Evolutionary conservation across 2,329 filamentous ascomycete genomes (phyloP), one percentile per base, ranked within the genome.

Genomic region (Penicillium sp.): DNA sequence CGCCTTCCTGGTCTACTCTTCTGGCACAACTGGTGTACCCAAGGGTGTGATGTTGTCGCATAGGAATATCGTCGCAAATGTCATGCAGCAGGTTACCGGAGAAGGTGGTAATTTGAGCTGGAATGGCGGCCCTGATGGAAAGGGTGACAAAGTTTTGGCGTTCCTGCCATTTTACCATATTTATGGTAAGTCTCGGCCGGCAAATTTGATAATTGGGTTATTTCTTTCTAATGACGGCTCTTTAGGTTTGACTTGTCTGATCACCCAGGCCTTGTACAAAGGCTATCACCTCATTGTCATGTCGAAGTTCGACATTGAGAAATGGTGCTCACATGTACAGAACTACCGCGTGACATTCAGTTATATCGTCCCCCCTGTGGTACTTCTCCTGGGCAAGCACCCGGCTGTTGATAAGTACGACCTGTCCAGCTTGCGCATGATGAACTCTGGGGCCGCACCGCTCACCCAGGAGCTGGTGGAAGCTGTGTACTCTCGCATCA

Each of bases 21-120:
- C 88, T 7, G 93, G 93, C 7, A 97, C 93, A 0, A 97, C 93
- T 0, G 93, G 93, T 2, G 76, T 91, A 44, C 92, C 93, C 0
- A 97, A 97, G 72, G 93, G 92, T 13, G 93, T 97, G 12, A 89
- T 90, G 83, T 78, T 97, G 26, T 88, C 85, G 7, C 93, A 97
- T 72, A 72, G 76, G 58, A 97, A 97, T 68, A 86, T 96, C 53
- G 83, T 95, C 9, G 77, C 90, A 52, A 96, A 96, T 69, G 68
- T 85, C 6, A 60, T 82, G 24, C 86, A 89, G 72, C 66, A 80
- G 23, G 68, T 70, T 1, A 65, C 72, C 21, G 74, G 80, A 4
- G 87, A 91, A 51, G 76, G 73, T 1, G 76, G 74, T 0, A 78
- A 84, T 36, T 69, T 89, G 48, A 76, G 73, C 17, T 83, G 83